Conservation (phyloP, 768 basidiomycete genomes). For the Steccherinum ochraceum region DNA sequence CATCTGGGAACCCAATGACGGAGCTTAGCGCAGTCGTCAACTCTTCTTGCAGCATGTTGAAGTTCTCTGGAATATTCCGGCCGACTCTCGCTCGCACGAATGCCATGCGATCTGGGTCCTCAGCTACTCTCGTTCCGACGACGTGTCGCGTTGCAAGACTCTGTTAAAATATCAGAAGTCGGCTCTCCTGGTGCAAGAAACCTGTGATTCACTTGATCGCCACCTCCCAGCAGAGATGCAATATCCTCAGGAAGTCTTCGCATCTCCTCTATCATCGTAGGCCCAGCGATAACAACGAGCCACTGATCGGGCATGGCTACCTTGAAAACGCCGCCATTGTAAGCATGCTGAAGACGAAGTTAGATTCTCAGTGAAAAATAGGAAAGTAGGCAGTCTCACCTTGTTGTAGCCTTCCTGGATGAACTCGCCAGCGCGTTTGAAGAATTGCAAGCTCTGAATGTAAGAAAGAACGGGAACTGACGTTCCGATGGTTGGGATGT, state of each 20-base stretch:
- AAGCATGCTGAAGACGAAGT: background rate
- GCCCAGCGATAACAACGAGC: constrained; percentile 1
- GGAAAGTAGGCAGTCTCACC: constrained; percentile 14
- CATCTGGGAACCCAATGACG: background rate
- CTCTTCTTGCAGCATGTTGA: no score
- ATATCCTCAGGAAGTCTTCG: background rate
- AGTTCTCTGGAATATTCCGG: no score
- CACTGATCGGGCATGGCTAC: constrained; percentile 1
- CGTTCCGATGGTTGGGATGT: constrained; percentile 32
- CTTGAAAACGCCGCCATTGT: constrained; percentile 1
- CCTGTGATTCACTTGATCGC: background rate
- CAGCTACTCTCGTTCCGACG: no score
- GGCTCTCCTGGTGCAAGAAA: no score
- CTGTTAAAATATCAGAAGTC: no score
- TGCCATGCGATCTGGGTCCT: no score
- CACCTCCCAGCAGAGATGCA: background rate
- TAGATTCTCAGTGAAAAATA: background rate
- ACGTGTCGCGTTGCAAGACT: no score
- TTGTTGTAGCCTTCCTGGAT: constrained; percentile 28
- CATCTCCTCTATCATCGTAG: background rate
- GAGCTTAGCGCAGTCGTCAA: no score
- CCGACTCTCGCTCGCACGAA: no score
- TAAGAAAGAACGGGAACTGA: constrained; percentile 27
- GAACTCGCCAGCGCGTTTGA: constrained; percentile 18
- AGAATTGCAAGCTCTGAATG: constrained; percentile 22